Conservation (phyloP, 805 yeast species). For the Saccharomycopsis fibuligera region DNA sequence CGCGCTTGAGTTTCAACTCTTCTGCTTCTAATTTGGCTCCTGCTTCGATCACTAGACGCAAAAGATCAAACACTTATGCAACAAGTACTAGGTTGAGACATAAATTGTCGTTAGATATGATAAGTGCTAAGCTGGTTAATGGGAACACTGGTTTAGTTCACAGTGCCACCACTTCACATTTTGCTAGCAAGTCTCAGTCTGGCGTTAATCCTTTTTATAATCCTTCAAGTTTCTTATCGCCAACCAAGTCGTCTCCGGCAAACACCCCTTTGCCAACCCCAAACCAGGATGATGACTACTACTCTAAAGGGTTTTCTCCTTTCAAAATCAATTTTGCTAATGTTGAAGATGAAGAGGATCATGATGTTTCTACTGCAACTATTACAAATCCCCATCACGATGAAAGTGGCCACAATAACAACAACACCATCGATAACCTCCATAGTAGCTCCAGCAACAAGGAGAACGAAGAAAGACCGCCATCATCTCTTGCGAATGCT, state of each 20-base stretch:
- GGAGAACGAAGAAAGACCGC: too few species aligned
- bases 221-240: constrained; percentile 10
- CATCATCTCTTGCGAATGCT: too few species aligned
- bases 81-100: constrained; percentile 1
- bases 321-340: neutral
- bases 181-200: neutral
- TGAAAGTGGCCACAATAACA: neutral
- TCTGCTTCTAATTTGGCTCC: neutral
- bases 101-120: neutral
- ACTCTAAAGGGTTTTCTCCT: constrained; percentile 4
- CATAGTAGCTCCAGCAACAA: neutral
- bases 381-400: neutral
- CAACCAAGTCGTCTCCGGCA: constrained; percentile 7
- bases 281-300: neutral
- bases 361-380: neutral
- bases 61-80: constrained; percentile 8
- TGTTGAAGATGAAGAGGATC: neutral
- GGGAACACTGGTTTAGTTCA: too few species aligned
- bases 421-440: neutral
- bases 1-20: too few species aligned
- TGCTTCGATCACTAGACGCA: neutral
- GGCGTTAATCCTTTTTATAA: constrained; percentile 19
- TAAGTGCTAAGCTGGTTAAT: neutral
- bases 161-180: neutral
- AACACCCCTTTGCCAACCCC: too few species aligned